These are phyloP conservation scores for Eucalyptus brandiana DNA, from an alignment of 345 rosid genomes.

Conservation along the genomic window DNA sequence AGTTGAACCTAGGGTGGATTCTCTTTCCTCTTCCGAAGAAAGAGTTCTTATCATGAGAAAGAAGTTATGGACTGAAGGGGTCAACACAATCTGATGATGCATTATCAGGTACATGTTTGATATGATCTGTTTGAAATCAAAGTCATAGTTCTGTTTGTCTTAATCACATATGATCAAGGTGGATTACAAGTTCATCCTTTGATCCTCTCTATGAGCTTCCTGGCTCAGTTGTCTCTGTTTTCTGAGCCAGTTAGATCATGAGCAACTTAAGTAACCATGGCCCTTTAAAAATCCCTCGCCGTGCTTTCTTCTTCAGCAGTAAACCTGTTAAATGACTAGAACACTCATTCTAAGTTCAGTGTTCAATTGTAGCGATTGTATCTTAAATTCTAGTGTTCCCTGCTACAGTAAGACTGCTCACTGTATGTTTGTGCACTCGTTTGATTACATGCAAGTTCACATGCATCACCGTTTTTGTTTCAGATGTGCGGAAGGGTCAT, in stretches of 20 bases:
- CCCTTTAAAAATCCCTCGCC: background rate
- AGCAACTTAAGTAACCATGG: background rate
- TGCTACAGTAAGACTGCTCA: background rate
- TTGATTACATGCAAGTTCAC: background rate
- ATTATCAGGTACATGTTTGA: background rate
- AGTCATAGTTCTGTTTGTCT: background rate
- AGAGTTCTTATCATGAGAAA: constrained; percentile 72
- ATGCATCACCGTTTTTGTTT: background rate
- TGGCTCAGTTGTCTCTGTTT: background rate
- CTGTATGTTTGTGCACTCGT: background rate
- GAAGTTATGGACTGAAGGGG: constrained; percentile 38
- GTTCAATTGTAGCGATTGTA: background rate
- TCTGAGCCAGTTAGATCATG: background rate
- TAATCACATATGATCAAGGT: background rate
- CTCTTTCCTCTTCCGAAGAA: constrained; percentile 53
- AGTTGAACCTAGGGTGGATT: constrained; percentile 60
- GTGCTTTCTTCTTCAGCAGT: background rate
- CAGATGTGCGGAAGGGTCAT: background rate
- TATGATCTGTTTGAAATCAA: background rate
- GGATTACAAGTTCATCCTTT: background rate
- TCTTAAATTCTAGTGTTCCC: background rate
- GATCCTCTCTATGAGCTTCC: background rate
- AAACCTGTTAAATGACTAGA: background rate
- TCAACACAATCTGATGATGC: background rate
- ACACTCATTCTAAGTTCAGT: background rate